Conservation (phyloP, 2,329 filamentous ascomycete genomes). For the Lachnellula subtilissima region DNA sequence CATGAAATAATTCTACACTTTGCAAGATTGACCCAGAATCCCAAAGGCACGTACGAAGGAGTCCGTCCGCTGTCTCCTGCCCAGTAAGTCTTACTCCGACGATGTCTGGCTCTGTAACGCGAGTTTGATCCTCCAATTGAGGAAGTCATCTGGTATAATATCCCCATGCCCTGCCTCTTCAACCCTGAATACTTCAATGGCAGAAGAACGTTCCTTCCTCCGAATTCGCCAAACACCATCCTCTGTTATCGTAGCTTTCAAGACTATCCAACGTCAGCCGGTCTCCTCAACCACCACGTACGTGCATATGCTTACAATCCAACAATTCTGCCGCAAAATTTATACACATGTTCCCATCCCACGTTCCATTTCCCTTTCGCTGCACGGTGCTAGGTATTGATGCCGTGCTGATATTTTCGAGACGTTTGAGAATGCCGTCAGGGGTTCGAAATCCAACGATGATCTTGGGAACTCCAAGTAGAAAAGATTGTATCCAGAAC, state of each 20-base stretch:
- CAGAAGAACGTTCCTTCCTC: constrained; percentile 54
- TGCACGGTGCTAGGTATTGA: constrained; percentile 73
- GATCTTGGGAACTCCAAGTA: constrained; percentile 87
- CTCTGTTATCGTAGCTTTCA: constrained; percentile 55
- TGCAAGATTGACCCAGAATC: no score
- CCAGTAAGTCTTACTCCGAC: background rate
- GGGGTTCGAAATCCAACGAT: constrained; percentile 81
- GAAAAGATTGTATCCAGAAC: constrained; percentile 94
- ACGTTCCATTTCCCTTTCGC: constrained; percentile 56
- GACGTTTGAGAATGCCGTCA: constrained; percentile 62
- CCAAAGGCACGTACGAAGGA: no score
- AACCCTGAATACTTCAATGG: constrained; percentile 69
- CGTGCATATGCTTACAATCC: constrained; percentile 53
- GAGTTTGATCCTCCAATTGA: constrained; percentile 56
- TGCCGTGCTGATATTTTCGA: constrained; percentile 77
- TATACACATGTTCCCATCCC: constrained; percentile 92
- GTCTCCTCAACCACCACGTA: background rate
- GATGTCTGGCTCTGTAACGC: constrained; percentile 6
- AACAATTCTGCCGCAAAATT: constrained; percentile 80
- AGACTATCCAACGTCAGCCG: constrained; percentile 43
- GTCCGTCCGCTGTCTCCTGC: no score
- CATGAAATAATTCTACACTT: no score
- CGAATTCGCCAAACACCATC: constrained; percentile 78
- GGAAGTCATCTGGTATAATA: constrained; percentile 73
- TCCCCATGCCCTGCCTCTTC: constrained; percentile 70